Evolutionary conservation across 176 grass and related monocot species (phyloP), one percentile per base, ranked within the genome.

Genomic region (Musa acuminata): DNA sequence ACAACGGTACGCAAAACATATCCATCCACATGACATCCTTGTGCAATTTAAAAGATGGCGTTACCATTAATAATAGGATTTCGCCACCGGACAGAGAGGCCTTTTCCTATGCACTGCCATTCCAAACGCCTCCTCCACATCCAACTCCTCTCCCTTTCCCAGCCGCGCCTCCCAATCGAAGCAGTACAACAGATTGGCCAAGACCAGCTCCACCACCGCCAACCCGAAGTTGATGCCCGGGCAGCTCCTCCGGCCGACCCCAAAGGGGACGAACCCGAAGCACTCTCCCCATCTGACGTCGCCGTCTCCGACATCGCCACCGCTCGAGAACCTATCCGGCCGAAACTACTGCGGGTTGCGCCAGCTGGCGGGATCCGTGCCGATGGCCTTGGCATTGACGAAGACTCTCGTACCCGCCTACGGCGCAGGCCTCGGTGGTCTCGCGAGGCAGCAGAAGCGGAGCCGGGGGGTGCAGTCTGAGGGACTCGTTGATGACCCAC

Each of bases 151-250:
- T 19, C 20, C 35, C 43, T n/a, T 13, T 35, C 62, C 85, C 2
- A 13, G 3, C 19, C 88, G 86, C 52, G 84, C 43, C 8, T 75
- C 62, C 89, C 92, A 96, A 55, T 92, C 86, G 9, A 96, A 96
- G 70, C 78, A 77, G 13, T 87, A 75, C 21, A 96, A 78, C 51
- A 96, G 21, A 55, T 96, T 96, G 20, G 92, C 89, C 20, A 96
- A 75, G 16, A 79, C 67, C 51, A 96, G 78, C 79, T 96, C 89
- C 49, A 92, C 80, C 7, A 82, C 70, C 26, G 77, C 67, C 26
- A 82, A 66, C 21, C 81, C 84, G 67, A 92, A 96, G 50, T 85
- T 86, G 53, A 85, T 84, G 23, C 86, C 92, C 21, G 92, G 89
- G 77, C 92, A 92, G 53, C 64, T 91, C 55, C 89, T 81, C 77